phyloP scores from a whole-genome alignment of 2,329 filamentous ascomycete species.

The Aspergillus arachidicola region DNA sequence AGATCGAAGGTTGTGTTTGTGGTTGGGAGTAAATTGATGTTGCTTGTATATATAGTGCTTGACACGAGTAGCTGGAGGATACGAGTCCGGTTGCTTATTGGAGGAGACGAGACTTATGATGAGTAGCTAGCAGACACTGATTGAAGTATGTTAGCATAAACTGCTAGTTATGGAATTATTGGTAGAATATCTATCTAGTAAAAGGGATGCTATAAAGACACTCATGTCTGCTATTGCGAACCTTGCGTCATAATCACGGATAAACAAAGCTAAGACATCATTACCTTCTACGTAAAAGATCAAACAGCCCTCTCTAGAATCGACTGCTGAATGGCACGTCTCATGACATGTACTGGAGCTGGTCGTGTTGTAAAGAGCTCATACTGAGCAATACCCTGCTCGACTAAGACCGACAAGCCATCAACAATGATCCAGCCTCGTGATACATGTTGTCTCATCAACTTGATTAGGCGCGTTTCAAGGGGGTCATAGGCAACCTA shows the following conservation, averaged over 20 bases:
- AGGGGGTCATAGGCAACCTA: not conserved
- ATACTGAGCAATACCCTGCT: constrained; percentile 29
- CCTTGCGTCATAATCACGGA: not conserved
- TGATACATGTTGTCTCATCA: not conserved
- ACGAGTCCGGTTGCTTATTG: not conserved
- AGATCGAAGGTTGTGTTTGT: too few relatives aligned
- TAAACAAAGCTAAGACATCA: rapidly evolving
- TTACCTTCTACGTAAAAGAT: not conserved
- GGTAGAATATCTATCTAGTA: not conserved
- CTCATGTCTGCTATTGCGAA: not conserved
- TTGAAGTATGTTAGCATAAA: not conserved
- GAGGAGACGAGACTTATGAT: not conserved
- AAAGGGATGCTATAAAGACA: not conserved
- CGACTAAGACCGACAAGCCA: constrained; percentile 23
- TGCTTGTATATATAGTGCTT: too few relatives aligned
- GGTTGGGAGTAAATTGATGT: too few relatives aligned
- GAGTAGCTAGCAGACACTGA: not conserved
- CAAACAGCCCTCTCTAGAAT: not conserved
- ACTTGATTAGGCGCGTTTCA: not conserved
- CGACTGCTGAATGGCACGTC: not conserved
- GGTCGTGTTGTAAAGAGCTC: constrained; percentile 27
- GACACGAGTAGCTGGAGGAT: not conserved
- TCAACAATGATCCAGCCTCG: constrained; percentile 28
- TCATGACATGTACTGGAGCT: constrained; percentile 28
- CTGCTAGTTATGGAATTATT: not conserved